Evolutionary conservation across 2,329 filamentous ascomycete species (phyloP).

Genomic region (Geosmithia flava): DNA sequence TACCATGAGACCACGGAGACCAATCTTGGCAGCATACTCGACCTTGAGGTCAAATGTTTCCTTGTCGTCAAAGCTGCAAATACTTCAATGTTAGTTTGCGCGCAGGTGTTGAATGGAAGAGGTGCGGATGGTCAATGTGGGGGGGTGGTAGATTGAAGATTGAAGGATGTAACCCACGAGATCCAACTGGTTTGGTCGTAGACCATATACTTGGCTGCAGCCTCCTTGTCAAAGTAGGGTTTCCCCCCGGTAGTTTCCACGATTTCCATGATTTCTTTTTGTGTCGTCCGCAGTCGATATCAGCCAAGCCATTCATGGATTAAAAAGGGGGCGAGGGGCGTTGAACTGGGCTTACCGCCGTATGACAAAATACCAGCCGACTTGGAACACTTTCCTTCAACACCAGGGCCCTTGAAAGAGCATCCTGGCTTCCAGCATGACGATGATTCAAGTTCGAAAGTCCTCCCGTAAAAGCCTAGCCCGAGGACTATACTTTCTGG

Average conservation of each 20-base stretch:
- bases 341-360: not conserved
- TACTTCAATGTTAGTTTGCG: too few relatives aligned
- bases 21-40: conserved; percentile 14
- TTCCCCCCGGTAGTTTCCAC: conserved; percentile 4
- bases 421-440: conserved; percentile 15
- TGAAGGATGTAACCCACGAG: too few relatives aligned
- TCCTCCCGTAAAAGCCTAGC: conserved; percentile 26
- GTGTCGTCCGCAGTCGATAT: too few relatives aligned
- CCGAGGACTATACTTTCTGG: conserved; percentile 29
- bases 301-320: too few relatives aligned
- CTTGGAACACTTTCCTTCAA: conserved; percentile 14
- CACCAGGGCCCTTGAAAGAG: conserved; percentile 12
- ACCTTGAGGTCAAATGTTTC: conserved; percentile 18
- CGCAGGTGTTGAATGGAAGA: too few relatives aligned
- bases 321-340: not conserved
- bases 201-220: conserved; percentile 15
- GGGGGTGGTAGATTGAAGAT: too few relatives aligned
- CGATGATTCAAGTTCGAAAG: conserved; percentile 7
- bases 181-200: conserved; percentile 24
- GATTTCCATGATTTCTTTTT: conserved; percentile 17
- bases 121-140: too few relatives aligned
- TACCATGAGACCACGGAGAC: conserved; percentile 15
- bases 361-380: conserved; percentile 15
- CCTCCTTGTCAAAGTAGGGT: conserved; percentile 10
- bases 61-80: conserved; percentile 20